Evolutionary conservation across 148 eudicot genomes (phyloP), one percentile per base, ranked within the genome.

Genomic region (Nepenthes mirabilis): DNA sequence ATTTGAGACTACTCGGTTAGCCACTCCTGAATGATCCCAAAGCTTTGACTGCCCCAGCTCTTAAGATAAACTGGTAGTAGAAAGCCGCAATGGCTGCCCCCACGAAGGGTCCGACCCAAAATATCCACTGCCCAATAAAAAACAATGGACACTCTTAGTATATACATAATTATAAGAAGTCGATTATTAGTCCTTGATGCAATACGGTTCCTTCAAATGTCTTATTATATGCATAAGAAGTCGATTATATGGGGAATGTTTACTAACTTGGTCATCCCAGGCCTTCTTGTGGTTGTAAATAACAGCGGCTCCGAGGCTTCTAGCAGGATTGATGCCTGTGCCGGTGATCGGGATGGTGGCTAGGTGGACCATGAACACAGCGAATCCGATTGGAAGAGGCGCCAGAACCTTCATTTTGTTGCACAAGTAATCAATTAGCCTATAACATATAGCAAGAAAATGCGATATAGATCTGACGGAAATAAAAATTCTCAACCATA

Each of bases 11-110:
- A 23, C 23, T 40, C 6, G 45, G 45, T 23, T 23, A 40, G 45
- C 52, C 52, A 49, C 52, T 49, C 14, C 52, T 49, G 52, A 49
- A 49, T n/a, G 52, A 49, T 49, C 52, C 52, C 52, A 49, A 49
- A 2, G 52, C 52, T n/a, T 49, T 49, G 52, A 11, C 14, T 5
- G 52, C 52, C 13, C 52, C 52, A n/a, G 52, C 52, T 49, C 52
- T 49, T 11, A 49, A n/a, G 52, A 49, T 49, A 12, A 49, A 49
- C 1, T 49, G 52, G 52, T 49, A 49, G 52, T 49, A 49, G 52
- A 49, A 49, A 2, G 52, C 52, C 11, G 52, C 52, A 1, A 49
- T 49, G n/a, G 52, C 52, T 49, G 52, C 52, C 11, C 52, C 52
- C 0, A 49, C 14, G 10, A 49, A 49, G 11, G 52, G 52, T 5